A percentile compares a stretch with the other conserved stretches of the same genome.
These are phyloP conservation scores for Dictyostelium purpureum DNA, from an alignment of 78 protist species.

Conservation along the genomic window DNA sequence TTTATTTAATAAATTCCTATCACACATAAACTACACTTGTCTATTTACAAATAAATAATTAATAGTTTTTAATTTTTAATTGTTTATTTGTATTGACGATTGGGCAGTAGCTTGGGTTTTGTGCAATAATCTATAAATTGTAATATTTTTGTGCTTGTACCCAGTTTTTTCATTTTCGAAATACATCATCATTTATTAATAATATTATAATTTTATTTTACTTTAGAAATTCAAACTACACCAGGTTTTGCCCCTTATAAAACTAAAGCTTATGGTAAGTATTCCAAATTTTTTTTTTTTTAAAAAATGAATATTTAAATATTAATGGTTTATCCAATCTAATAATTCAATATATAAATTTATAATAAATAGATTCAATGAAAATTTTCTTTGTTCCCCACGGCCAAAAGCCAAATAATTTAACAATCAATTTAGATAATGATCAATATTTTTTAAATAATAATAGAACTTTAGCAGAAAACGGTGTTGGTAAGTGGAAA, in stretches of 20 bases:
- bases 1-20: no score
- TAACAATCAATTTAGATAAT: conserved; percentile 57
- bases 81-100: no score
- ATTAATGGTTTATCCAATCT: no score
- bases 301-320: no score
- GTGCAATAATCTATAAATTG: no score
- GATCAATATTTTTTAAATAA: conserved; percentile 53
- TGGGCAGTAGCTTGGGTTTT: no score
- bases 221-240: conserved; percentile 44
- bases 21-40: no score
- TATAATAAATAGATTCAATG: conserved; percentile 3
- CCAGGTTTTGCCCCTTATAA: conserved; percentile 49
- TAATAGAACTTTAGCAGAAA: conserved; percentile 15
- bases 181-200: background rate
- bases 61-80: no score
- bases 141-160: no score
- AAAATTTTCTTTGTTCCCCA: conserved; percentile 71
- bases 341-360: no score
- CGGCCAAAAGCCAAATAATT: conserved; percentile 54
- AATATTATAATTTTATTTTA: background rate
- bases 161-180: background rate
- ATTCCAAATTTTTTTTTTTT: no score
- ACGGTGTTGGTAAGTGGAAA: conserved; percentile 22
- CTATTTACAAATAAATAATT: no score
- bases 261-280: conserved; percentile 24